Evolutionary conservation across 2,329 filamentous ascomycete genomes (phyloP), one percentile per base, ranked within the genome.

Genomic region (Cryphonectria naterciae): DNA sequence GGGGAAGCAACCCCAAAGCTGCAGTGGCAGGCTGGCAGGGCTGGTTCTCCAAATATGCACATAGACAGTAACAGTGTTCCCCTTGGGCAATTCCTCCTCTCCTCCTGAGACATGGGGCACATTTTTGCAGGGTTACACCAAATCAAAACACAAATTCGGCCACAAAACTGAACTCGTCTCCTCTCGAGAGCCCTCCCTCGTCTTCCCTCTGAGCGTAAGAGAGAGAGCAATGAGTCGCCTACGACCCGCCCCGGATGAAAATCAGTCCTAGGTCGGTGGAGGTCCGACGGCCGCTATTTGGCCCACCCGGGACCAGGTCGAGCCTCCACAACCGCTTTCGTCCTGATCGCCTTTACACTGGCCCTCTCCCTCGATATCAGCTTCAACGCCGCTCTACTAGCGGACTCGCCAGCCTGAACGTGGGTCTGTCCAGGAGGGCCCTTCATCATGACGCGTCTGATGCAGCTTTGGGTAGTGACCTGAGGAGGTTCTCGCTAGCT

Each of bases 241-340:
- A 52, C 58, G 70, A 67, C 66, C 62, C 68, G 69, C 71, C 63
- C 71, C 46, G 63, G 69, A 73, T 73, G 71, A 73, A 60, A 64
- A 32, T 69, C 66, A 62, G 41, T 62, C 58, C 66, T 68, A 43
- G 65, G 69, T 61, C 69, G 56, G 69, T 68, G 58, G 71, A 67
- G 69, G 65, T 67, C 65, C 52, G 68, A 32, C 54, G 25, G 62
- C 68, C 65, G 60, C 69, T 70, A 37, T 46, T 54, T 41, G 41
- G 64, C 66, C 65, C 43, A 37, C 66, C 63, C 52, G 66, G 63
- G 32, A 39, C 43, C 39, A 25, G n/a, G 22, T 32, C 43, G 52
- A 62, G 19, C 56, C 56, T 49, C 32, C 66, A n/a, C 19, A 4
- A 4, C 56, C 41, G 41, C 66, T 43, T n/a, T 54, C 52, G 35